phyloP scores from a whole-genome alignment of 345 rosid genomes.

The Syzygium jambos region DNA sequence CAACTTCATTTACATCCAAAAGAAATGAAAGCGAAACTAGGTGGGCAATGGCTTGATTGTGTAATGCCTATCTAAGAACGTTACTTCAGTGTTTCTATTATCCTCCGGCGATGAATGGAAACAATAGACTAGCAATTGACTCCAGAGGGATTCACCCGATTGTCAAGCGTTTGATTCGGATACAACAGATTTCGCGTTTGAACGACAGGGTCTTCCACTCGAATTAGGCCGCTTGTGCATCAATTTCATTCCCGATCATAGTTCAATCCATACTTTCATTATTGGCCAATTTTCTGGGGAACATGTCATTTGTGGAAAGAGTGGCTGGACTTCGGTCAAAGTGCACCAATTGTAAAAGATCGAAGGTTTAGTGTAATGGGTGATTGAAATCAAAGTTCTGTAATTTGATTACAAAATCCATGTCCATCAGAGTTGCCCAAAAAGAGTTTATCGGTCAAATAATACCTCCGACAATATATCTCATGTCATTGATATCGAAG shows the following conservation, averaged over 20 bases:
- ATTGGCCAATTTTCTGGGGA: not conserved
- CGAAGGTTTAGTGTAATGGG: not conserved
- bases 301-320: not conserved
- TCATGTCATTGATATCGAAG: not conserved
- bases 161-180: not conserved
- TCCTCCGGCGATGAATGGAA: too few species aligned
- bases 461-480: not conserved
- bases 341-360: not conserved
- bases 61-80: not conserved
- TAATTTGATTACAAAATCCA: not conserved
- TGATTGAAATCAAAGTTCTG: not conserved
- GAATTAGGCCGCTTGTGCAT: too few species aligned
- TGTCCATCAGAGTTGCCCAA: not conserved
- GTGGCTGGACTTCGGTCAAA: not conserved
- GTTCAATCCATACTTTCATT: too few species aligned
- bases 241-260: too few species aligned
- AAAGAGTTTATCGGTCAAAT: not conserved
- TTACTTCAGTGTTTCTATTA: not conserved
- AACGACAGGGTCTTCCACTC: not conserved
- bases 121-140: too few species aligned
- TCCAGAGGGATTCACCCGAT: too few species aligned
- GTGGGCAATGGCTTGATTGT: not conserved
- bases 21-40: not conserved
- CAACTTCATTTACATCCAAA: not conserved
- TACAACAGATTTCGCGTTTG: not conserved